phyloP scores from a whole-genome alignment of 805 yeast genomes.

The Clavispora asparagi region DNA sequence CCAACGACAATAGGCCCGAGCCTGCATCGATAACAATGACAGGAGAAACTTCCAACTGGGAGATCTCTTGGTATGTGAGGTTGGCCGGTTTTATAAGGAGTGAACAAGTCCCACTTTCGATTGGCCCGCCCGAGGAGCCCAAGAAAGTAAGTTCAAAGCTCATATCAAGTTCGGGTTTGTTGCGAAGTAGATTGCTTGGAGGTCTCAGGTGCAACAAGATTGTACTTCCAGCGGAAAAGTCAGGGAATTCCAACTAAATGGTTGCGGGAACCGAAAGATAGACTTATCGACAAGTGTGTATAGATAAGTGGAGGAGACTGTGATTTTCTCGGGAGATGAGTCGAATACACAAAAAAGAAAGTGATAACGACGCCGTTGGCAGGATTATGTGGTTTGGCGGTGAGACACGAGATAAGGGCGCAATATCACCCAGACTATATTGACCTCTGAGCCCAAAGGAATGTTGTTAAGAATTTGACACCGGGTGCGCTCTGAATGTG shows the following conservation, averaged over 20 bases:
- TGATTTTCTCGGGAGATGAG: too few relatives aligned
- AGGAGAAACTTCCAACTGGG: constrained; percentile 18
- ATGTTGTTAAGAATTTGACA: not conserved
- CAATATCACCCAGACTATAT: not conserved
- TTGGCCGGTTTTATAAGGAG: constrained; percentile 56
- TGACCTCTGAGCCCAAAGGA: not conserved
- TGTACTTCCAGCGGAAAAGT: too few relatives aligned
- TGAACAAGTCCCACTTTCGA: constrained; percentile 65
- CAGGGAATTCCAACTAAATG: too few relatives aligned
- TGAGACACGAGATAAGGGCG: not conserved
- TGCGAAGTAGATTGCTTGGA: too few relatives aligned
- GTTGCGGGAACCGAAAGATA: too few relatives aligned
- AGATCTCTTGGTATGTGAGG: constrained; percentile 32
- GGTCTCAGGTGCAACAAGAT: too few relatives aligned
- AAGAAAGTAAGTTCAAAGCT: constrained; percentile 58
- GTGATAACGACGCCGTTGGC: too few relatives aligned
- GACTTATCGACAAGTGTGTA: too few relatives aligned
- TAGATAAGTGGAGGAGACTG: too few relatives aligned
- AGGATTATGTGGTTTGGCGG: too few relatives aligned
- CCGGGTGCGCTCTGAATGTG: not conserved
- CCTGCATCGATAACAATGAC: constrained; percentile 77
- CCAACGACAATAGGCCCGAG: constrained; percentile 54
- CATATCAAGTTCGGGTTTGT: constrained; percentile 11
- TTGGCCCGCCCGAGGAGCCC: constrained; percentile 86
- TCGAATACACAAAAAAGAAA: too few relatives aligned